phyloP scores from a whole-genome alignment of 257 asterid species.

The Mitragyna speciosa region DNA sequence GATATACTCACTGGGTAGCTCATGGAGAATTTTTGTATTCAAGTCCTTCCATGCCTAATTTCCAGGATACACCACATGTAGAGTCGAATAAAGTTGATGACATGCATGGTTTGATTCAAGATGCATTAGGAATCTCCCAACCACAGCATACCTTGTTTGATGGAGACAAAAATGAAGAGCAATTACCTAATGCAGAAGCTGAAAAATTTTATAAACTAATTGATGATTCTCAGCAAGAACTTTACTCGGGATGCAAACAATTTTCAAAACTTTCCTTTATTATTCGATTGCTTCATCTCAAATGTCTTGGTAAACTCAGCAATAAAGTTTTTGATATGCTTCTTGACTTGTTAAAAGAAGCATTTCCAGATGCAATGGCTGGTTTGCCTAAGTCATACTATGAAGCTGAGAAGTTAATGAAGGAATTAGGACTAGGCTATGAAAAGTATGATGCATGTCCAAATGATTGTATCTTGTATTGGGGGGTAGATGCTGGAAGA shows the following conservation, averaged over 20 bases:
- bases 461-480: slow-evolving; percentile 9
- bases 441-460: slow-evolving; percentile 7
- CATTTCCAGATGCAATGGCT: neutral
- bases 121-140: neutral
- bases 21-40: neutral
- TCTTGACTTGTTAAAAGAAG: neutral
- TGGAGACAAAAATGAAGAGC: no score
- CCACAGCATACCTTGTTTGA: no score
- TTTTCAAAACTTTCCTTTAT: neutral
- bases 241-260: neutral
- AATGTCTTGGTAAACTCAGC: neutral
- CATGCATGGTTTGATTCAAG: neutral
- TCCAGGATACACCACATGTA: neutral
- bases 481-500: no score
- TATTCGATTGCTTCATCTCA: no score
- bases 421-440: neutral
- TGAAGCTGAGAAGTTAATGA: neutral
- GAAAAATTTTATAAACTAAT: no score
- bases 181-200: neutral
- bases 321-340: no score
- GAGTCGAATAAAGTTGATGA: neutral
- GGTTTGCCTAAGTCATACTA: neutral
- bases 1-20: neutral
- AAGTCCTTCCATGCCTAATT: neutral
- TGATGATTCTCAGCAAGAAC: neutral